phyloP scores from a whole-genome alignment of 441 rosid species.

The Populus hybrid region DNA sequence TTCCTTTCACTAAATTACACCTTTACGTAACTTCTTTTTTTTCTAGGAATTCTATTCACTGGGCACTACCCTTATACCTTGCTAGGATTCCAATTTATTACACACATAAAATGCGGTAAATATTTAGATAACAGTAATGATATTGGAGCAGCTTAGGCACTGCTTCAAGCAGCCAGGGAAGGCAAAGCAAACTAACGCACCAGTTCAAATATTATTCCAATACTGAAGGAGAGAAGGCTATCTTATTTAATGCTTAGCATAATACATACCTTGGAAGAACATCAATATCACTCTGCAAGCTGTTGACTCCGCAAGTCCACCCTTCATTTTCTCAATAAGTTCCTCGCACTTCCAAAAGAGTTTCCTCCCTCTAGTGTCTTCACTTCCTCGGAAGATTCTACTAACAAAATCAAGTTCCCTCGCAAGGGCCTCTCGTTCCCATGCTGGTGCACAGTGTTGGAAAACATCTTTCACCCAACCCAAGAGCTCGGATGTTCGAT shows the following conservation, averaged over 20 bases:
- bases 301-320: slow-evolving; percentile 63
- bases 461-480: slow-evolving; percentile 99
- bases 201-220: neutral
- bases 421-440: slow-evolving; percentile 82
- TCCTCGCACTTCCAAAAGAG: slow-evolving; percentile 91
- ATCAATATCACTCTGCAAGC: slow-evolving; percentile 71
- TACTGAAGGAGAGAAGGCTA: neutral
- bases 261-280: slow-evolving; percentile 75
- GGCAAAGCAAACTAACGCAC: neutral
- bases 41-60: neutral
- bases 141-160: neutral
- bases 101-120: neutral
- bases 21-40: neutral
- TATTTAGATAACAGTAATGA: neutral
- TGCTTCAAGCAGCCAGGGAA: neutral
- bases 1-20: neutral
- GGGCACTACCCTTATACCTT: neutral
- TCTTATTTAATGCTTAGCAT: neutral
- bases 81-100: neutral
- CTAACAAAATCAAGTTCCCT: slow-evolving; percentile 91
- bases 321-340: slow-evolving; percentile 73
- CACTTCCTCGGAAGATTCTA: slow-evolving; percentile 89
- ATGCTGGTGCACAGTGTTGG: slow-evolving; percentile 89
- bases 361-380: slow-evolving; percentile 83
- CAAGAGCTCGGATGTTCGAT: slow-evolving; percentile 83